These are phyloP conservation scores for Dissoconium aciculare DNA, from an alignment of 2,329 filamentous ascomycete genomes.

Conservation along the genomic window DNA sequence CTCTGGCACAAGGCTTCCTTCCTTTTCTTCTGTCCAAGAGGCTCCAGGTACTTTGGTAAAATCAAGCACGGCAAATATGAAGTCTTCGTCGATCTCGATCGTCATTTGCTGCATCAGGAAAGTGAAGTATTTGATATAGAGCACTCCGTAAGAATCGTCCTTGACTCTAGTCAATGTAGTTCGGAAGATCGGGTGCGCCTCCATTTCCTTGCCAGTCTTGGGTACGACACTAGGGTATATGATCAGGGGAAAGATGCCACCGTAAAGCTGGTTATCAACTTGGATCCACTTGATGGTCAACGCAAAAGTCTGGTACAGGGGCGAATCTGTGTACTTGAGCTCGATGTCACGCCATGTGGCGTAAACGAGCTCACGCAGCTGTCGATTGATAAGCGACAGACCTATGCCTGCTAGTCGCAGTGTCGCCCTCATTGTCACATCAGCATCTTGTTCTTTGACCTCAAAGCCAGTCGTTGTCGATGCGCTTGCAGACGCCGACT, in stretches of 20 bases:
- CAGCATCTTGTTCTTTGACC: constrained; percentile 80
- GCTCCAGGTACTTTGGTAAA: constrained; percentile 88
- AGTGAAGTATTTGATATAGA: constrained; percentile 97
- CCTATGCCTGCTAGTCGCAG: constrained; percentile 80
- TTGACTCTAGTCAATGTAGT: constrained; percentile 87
- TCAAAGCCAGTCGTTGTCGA: constrained; percentile 63
- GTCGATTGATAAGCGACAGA: constrained; percentile 82
- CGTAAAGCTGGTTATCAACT: constrained; percentile 95
- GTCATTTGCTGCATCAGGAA: constrained; percentile 95
- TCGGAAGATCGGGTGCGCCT: constrained; percentile 88
- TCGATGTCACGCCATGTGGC: constrained; percentile 84
- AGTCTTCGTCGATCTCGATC: constrained; percentile 91
- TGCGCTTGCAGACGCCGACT: constrained; percentile 40
- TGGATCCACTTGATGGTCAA: constrained; percentile 96
- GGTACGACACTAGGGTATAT: constrained; percentile 95
- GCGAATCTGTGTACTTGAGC: constrained; percentile 83
- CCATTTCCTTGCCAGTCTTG: constrained; percentile 91
- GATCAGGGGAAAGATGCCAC: constrained; percentile 93
- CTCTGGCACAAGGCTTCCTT: constrained; percentile 79
- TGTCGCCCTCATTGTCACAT: constrained; percentile 77
- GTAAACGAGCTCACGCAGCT: constrained; percentile 84
- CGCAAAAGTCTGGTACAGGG: constrained; percentile 79
- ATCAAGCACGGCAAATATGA: constrained; percentile 89
- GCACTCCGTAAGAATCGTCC: constrained; percentile 91
- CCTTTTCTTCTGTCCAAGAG: constrained; percentile 68